Evolutionary conservation across 2,329 filamentous ascomycete genomes (phyloP).

Genomic region (Ophiostoma quercus): DNA sequence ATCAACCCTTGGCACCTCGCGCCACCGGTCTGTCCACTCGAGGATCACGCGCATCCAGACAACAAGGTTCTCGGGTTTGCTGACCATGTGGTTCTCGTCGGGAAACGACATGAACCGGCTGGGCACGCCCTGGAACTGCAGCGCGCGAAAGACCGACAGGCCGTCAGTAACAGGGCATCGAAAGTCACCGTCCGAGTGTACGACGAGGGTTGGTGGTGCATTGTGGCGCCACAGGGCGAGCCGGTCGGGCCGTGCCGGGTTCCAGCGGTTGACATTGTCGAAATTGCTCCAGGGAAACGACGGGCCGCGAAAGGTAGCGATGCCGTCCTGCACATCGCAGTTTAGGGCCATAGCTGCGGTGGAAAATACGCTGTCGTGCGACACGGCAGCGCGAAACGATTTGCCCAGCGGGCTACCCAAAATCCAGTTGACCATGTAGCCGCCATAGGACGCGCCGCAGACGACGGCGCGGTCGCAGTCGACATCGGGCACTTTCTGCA

Average conservation of each 20-base stretch:
- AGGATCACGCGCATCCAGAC: constrained; percentile 65
- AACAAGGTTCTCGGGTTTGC: constrained; percentile 62
- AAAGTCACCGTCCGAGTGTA: constrained; percentile 67
- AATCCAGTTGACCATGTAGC: constrained; percentile 57
- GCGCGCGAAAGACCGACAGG: constrained; percentile 64
- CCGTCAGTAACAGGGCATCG: constrained; percentile 48
- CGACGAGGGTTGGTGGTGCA: constrained; percentile 61
- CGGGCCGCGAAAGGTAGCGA: constrained; percentile 41
- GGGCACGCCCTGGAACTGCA: constrained; percentile 62
- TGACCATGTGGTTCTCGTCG: constrained; percentile 67
- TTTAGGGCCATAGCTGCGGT: constrained; percentile 30
- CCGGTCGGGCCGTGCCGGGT: constrained; percentile 43
- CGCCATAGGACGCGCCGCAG: constrained; percentile 52
- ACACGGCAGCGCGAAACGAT: constrained; percentile 52
- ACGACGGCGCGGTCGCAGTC: constrained; percentile 50
- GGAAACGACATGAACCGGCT: constrained; percentile 67
- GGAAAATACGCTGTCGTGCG: constrained; percentile 45
- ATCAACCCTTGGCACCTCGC: constrained; percentile 6
- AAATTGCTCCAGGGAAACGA: constrained; percentile 41
- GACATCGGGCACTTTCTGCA: constrained; percentile 48
- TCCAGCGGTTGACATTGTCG: constrained; percentile 46
- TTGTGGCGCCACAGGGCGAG: constrained; percentile 51
- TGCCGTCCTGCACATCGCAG: constrained; percentile 24
- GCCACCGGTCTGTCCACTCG: constrained; percentile 57
- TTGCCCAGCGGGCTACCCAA: constrained; percentile 41